Base-by-base conservation (phyloP, 805 yeast genomes). In the Lipomyces kockii region DNA sequence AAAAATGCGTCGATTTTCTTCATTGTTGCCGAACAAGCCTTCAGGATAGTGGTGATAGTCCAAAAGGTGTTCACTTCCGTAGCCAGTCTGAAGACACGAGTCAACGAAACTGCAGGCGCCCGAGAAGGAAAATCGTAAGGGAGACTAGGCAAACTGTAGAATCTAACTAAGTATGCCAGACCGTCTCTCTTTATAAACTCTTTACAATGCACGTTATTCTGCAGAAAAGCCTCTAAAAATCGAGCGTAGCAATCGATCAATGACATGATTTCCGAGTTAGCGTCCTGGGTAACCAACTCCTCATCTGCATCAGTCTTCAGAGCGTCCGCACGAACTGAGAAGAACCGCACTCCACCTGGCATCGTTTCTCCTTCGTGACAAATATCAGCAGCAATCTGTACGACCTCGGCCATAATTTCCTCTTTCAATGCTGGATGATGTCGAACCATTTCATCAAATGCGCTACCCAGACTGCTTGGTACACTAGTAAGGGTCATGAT, bases 381-480 rank as follows among this genome's bases (percentile, higher is more conserved):
- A 46, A 69, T 68, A 39, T 62, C 65, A 20, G 62, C 52, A 12
- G 58, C 67, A 37, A 56, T 61, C 22, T 20, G 22, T 17, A 68
- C 55, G n/a, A 71, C 54, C 55, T 86, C 85, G 2, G 80, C 77
- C 61, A 85, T 77, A 27, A 92, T 86, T 0, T 78, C 74, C 0
- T 89, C 87, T 60, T 89, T 87, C 67, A 92, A 80, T 1, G 84
- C 86, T 0, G 97, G 91, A 74, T 90, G 91, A 75, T 93, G 97
- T 74, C 97, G 84, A 1, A 90, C 87, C 59, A 92, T 78, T 72
- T 91, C 96, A 75, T 92, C 97, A 72, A 92, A 82, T 0, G 89
- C 83, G 34, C 84, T 80, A 1, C 96, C 97, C 20, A 91, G 75
- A 37, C 82, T 82, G 14, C 83, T 80, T 1, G 87, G 82, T 72